Base-by-base conservation (phyloP, 352 stramenopile species). In the Phytophthora crassamura region DNA sequence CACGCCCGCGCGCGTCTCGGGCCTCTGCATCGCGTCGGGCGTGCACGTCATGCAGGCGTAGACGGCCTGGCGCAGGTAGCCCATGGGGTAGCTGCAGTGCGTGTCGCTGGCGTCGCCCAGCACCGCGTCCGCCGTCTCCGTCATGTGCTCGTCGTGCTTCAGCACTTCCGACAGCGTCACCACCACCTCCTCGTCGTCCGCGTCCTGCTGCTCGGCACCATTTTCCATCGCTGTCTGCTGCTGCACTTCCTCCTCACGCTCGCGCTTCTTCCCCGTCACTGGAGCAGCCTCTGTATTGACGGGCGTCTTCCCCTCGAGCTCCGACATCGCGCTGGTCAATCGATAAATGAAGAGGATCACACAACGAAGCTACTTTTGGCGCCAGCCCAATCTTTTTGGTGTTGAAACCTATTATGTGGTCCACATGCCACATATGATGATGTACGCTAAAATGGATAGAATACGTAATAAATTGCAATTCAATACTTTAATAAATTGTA, bases 31-130 rank as follows among this genome's bases (percentile, higher is more conserved):
- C 1, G 74, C 67, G 14, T 79, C 64, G 1, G 77, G 78, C n/a
- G 80, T 87, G 70, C 84, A 92, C 4, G 84, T 92, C 47, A 92
- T 47, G 36, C 84, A 92, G 35, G 81, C 81, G 51, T 89, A 90
- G 18, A 92, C 56, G 4, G 80, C 78, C 54, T 92, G 84, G 22
- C 84, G 81, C 43, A 86, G 76, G 65, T 89, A 87, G 7, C 81
- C 80, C 60, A 88, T 78, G 32, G 80, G 62, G 62, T 89, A 92
- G 59, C 80, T 90, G 72, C 84, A 92, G 62, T 88, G 65, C 12
- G 77, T 86, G 36, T 77, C 76, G 40, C 80, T 90, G 11, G 74
- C 71, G 47, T 81, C 74, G 18, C 84, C 84, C 30, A 90, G 69
- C 48, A 92, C 80, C 1, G 81, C 79, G 48, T 89, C 70, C 32